These are phyloP conservation scores for Phaeosphaeria sp. DNA, from an alignment of 2,329 filamentous ascomycete species.

Conservation along the genomic window DNA sequence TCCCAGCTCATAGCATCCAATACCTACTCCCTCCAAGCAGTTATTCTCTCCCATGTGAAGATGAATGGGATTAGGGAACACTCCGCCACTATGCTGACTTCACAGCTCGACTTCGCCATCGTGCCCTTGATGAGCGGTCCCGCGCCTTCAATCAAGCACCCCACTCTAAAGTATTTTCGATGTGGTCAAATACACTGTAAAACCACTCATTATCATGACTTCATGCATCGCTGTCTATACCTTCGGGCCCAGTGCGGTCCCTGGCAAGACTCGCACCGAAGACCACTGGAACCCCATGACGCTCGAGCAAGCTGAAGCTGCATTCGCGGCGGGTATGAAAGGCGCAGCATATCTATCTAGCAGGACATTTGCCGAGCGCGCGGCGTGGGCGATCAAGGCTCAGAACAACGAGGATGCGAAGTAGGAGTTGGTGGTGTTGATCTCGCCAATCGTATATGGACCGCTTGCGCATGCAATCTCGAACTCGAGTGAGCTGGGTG, in stretches of 20 bases:
- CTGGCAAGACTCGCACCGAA: conserved; percentile 53
- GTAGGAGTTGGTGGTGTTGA: conserved; percentile 44
- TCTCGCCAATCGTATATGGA: conserved; percentile 48
- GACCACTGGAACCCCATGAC: conserved; percentile 62
- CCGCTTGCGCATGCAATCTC: conserved; percentile 58
- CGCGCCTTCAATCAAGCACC: conserved; percentile 65
- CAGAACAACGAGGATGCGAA: conserved; percentile 43
- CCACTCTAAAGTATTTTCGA: too few species aligned
- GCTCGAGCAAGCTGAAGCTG: conserved; percentile 47
- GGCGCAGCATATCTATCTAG: conserved; percentile 50
- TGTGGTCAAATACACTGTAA: conserved; percentile 54
- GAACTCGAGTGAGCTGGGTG: conserved; percentile 52
- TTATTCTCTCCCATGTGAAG: conserved; percentile 7
- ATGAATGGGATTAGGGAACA: conserved; percentile 1
- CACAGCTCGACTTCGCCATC: conserved; percentile 65
- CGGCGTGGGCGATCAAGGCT: conserved; percentile 57
- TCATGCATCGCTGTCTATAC: conserved; percentile 65
- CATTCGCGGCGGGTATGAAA: conserved; percentile 35
- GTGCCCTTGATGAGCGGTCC: conserved; percentile 74
- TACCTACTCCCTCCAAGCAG: conserved; percentile 6
- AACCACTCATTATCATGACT: conserved; percentile 71
- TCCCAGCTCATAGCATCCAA: conserved; percentile 1
- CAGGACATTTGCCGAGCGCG: conserved; percentile 65
- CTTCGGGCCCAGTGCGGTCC: conserved; percentile 59
- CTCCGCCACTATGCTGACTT: not conserved